A percentile compares a stretch with the other conserved stretches of the same genome.
phyloP scores from a whole-genome alignment of 1,284 basidiomycete genomes.

The Stygiomarasmius scandens region DNA sequence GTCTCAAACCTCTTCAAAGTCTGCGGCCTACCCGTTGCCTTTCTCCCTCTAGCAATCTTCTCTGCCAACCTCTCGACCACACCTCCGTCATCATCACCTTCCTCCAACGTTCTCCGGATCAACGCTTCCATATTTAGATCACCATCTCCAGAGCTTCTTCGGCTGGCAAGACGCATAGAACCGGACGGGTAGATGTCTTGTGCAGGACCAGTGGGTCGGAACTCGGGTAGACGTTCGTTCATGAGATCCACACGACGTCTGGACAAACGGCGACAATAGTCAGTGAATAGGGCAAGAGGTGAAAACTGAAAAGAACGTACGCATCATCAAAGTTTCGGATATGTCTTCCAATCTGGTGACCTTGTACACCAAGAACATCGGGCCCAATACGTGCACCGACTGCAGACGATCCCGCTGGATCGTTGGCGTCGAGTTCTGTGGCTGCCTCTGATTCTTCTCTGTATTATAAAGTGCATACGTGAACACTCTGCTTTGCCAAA shows the following conservation, averaged over 20 bases:
- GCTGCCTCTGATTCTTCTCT: slow-evolving; percentile 95
- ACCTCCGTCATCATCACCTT: slow-evolving; percentile 53
- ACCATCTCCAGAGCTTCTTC: slow-evolving; percentile 58
- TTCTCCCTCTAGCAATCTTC: slow-evolving; percentile 55
- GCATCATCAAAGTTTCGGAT: slow-evolving; percentile 94
- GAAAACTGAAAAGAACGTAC: slow-evolving; percentile 46
- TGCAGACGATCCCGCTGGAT: slow-evolving; percentile 47
- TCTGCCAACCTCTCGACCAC: slow-evolving; percentile 63
- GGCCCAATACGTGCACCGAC: slow-evolving; percentile 41
- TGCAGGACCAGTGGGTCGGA: slow-evolving; percentile 40
- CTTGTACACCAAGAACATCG: slow-evolving; percentile 60
- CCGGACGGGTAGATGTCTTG: slow-evolving; percentile 59
- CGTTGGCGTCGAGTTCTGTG: slow-evolving; percentile 74
- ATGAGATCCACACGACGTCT: slow-evolving; percentile 89
- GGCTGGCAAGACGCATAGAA: slow-evolving; percentile 56
- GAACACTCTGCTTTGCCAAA: background rate
- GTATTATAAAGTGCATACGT: slow-evolving; percentile 12
- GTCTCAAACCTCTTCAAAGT: slow-evolving; percentile 70
- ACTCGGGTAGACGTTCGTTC: slow-evolving; percentile 88
- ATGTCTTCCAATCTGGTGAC: slow-evolving; percentile 70
- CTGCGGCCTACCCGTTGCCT: slow-evolving; percentile 45
- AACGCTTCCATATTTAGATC: slow-evolving; percentile 81
- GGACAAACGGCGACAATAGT: slow-evolving; percentile 2
- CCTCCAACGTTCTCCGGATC: slow-evolving; percentile 75
- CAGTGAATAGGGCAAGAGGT: slow-evolving; percentile 2